Conservation (phyloP, 495 filamentous ascomycete species). For the Tuber brumale region DNA sequence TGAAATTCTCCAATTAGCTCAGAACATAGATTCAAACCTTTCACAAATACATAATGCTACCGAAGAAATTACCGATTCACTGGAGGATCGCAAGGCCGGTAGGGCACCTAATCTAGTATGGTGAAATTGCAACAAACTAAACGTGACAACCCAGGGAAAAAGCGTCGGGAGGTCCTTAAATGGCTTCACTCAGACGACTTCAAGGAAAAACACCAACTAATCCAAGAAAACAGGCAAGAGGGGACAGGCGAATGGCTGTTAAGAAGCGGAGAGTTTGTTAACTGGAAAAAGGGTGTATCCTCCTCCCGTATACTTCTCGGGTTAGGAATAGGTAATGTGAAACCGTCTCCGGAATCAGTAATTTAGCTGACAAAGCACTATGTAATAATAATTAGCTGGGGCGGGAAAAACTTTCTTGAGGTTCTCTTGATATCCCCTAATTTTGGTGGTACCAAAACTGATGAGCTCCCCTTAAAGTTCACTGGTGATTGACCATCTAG, state of each 20-base stretch:
- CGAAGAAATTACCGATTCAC: background rate
- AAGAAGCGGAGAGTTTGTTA: constrained; percentile 9
- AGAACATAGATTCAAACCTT: background rate
- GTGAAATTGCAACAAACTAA: background rate
- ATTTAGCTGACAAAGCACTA: constrained; percentile 6
- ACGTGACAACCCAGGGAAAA: background rate
- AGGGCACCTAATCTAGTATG: background rate
- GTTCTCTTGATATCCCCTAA: background rate
- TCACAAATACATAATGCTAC: background rate
- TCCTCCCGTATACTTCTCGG: constrained; percentile 23
- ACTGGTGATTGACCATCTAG: constrained; percentile 17
- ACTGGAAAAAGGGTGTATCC: constrained; percentile 8
- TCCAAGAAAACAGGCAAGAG: constrained; percentile 15
- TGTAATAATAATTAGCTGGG: constrained; percentile 15
- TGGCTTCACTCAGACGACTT: constrained; percentile 22
- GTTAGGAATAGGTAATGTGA: constrained; percentile 25
- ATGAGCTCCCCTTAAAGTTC: constrained; percentile 8
- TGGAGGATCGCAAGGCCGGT: background rate
- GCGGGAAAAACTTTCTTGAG: constrained; percentile 32
- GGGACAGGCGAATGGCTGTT: constrained; percentile 25
- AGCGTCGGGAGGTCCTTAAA: constrained; percentile 9
- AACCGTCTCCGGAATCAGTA: background rate
- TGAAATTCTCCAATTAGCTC: background rate
- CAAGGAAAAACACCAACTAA: constrained; percentile 15
- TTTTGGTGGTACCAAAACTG: background rate